These are phyloP conservation scores for Dendryphion nanum DNA, from an alignment of 2,329 filamentous ascomycete species.

Conservation along the genomic window DNA sequence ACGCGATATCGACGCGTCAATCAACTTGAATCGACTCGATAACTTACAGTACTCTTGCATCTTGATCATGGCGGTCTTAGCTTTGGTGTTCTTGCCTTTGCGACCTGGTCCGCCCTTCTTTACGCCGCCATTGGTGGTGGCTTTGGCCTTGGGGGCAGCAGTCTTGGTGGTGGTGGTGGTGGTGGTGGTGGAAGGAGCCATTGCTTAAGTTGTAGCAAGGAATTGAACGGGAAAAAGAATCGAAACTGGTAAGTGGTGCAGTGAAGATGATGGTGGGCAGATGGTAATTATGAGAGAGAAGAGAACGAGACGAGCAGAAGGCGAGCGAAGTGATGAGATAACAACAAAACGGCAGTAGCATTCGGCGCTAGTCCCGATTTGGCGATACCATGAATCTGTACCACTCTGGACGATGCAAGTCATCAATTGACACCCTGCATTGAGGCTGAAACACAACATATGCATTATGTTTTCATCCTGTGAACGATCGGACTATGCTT, in stretches of 20 bases:
- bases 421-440: constrained; percentile 9
- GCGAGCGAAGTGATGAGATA: constrained; percentile 1
- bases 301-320: constrained; percentile 1
- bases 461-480: too few species aligned
- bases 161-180: constrained; percentile 21
- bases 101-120: constrained; percentile 22
- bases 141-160: constrained; percentile 20
- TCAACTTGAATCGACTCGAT: constrained; percentile 1
- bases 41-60: constrained; percentile 39
- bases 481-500: too few species aligned
- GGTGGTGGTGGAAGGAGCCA: background rate
- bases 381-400: background rate
- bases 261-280: constrained; percentile 3
- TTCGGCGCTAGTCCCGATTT: constrained; percentile 10
- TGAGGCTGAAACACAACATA: constrained; percentile 17
- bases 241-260: too few species aligned
- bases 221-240: too few species aligned
- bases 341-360: background rate
- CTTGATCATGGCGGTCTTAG: constrained; percentile 29
- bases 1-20: constrained; percentile 17
- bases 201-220: background rate
- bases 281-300: constrained; percentile 1
- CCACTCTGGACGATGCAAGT: constrained; percentile 4
- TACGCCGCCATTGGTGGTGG: constrained; percentile 22
- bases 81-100: constrained; percentile 9